A percentile compares a stretch with the other conserved stretches of the same genome.
Evolutionary conservation across 1,284 basidiomycete species (phyloP).

Genomic region (Tausonia pullulans): DNA sequence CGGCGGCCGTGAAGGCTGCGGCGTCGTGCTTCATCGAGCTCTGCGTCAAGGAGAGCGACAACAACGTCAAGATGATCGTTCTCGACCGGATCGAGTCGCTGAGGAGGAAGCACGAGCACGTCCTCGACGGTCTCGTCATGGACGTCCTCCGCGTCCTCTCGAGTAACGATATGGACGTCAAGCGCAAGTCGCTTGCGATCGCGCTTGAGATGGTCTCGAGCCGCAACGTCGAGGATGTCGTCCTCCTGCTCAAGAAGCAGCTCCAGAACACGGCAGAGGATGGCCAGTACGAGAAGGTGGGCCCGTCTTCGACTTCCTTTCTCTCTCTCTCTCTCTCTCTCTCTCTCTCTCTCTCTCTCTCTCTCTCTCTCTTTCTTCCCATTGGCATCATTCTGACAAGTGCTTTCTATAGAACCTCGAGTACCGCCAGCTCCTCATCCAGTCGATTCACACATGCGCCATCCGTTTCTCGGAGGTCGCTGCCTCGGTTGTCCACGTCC

Average conservation of each 20-base stretch:
- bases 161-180: slow-evolving; percentile 93
- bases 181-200: slow-evolving; percentile 80
- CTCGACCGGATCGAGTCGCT: slow-evolving; percentile 81
- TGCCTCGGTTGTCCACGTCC: slow-evolving; percentile 85
- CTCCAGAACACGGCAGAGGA: slow-evolving; percentile 81
- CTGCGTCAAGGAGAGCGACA: slow-evolving; percentile 91
- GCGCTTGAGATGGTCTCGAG: slow-evolving; percentile 90
- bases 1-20: slow-evolving; percentile 91
- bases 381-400: background rate
- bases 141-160: slow-evolving; percentile 83
- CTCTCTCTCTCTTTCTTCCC: no score
- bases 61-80: slow-evolving; percentile 98
- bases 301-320: background rate
- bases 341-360: background rate
- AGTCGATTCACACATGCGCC: slow-evolving; percentile 92
- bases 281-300: slow-evolving; percentile 63
- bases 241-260: slow-evolving; percentile 94
- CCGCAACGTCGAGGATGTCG: slow-evolving; percentile 95
- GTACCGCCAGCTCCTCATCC: slow-evolving; percentile 92
- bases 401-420: slow-evolving; percentile 56
- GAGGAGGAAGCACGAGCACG: slow-evolving; percentile 76
- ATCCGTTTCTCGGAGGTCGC: slow-evolving; percentile 98
- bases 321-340: background rate
- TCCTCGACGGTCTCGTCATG: slow-evolving; percentile 88
- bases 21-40: slow-evolving; percentile 82